A percentile compares a stretch with the other conserved stretches of the same genome.
phyloP scores from a whole-genome alignment of 768 basidiomycete species.

The Psilocybe cubensis region DNA sequence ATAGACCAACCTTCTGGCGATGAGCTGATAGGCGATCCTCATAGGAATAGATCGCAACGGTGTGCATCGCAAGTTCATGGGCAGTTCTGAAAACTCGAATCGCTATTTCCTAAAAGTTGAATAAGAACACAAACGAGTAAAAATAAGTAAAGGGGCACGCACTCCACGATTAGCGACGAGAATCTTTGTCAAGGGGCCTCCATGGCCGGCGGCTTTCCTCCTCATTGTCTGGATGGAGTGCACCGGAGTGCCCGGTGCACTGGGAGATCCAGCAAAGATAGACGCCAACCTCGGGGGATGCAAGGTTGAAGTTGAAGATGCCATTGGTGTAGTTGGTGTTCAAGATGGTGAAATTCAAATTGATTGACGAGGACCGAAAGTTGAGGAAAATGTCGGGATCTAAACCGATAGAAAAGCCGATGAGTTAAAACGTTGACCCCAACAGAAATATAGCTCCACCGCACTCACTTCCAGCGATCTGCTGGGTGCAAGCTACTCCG shows the following conservation, averaged over 20 bases:
- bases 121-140: constrained; percentile 17
- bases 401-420: constrained; percentile 13
- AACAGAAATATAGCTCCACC: background rate
- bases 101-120: constrained; percentile 82
- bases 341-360: constrained; percentile 3
- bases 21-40: constrained; percentile 98
- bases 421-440: background rate
- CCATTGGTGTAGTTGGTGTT: constrained; percentile 39
- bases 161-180: constrained; percentile 92
- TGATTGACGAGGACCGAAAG: constrained; percentile 3
- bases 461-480: background rate
- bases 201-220: constrained; percentile 88
- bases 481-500: background rate
- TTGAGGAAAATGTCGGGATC: constrained; percentile 11
- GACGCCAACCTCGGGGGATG: constrained; percentile 77
- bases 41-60: constrained; percentile 96
- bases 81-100: constrained; percentile 98
- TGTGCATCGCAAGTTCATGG: constrained; percentile 99
- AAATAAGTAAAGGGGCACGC: constrained; percentile 31
- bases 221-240: constrained; percentile 92
- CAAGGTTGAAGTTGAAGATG: constrained; percentile 44
- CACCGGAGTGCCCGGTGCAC: constrained; percentile 82
- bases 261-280: constrained; percentile 75
- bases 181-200: constrained; percentile 89
- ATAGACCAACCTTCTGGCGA: constrained; percentile 81